Conservation (phyloP, 192 early-diverging fungal species). For the Spizellomyces punctatus region DNA sequence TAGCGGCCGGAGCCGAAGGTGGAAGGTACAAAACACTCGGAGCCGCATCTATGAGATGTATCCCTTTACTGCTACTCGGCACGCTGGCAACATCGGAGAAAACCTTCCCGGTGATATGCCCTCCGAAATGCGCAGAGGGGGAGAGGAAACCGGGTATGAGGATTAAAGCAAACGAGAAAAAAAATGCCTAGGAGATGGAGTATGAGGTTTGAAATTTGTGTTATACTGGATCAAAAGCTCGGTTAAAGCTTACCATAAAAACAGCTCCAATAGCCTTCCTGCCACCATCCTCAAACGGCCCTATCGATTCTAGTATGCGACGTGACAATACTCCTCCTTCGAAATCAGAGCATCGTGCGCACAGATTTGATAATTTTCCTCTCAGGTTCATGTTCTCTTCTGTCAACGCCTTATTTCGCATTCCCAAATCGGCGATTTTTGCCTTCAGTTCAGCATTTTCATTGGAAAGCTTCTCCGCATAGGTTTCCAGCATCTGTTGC, state of each 20-base stretch:
- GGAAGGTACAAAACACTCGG: constrained; percentile 29
- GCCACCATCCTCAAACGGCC: constrained; percentile 9
- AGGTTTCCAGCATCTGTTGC: constrained; percentile 69
- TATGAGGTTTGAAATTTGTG: constrained; percentile 1
- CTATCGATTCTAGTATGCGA: background rate
- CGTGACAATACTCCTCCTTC: constrained; percentile 6
- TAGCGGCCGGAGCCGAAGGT: constrained; percentile 18
- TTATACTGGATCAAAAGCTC: background rate
- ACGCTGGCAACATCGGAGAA: constrained; percentile 1
- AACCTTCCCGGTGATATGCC: constrained; percentile 29
- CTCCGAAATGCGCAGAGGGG: constrained; percentile 27
- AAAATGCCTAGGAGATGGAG: constrained; percentile 59
- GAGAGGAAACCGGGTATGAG: constrained; percentile 63
- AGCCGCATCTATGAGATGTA: constrained; percentile 17
- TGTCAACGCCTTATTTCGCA: constrained; percentile 58
- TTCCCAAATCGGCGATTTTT: constrained; percentile 60
- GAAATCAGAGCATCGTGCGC: constrained; percentile 10
- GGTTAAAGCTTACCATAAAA: constrained; percentile 56
- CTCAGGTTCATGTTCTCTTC: constrained; percentile 45
- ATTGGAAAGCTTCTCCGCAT: constrained; percentile 46
- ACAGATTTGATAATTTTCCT: constrained; percentile 34
- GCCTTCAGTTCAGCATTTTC: constrained; percentile 67
- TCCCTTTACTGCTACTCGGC: background rate
- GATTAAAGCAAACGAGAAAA: constrained; percentile 85
- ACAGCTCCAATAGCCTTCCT: constrained; percentile 57